A percentile compares a stretch with the other conserved stretches of the same genome.
phyloP scores from a whole-genome alignment of 169 alveolate species.

The Perkinsus marinus region DNA sequence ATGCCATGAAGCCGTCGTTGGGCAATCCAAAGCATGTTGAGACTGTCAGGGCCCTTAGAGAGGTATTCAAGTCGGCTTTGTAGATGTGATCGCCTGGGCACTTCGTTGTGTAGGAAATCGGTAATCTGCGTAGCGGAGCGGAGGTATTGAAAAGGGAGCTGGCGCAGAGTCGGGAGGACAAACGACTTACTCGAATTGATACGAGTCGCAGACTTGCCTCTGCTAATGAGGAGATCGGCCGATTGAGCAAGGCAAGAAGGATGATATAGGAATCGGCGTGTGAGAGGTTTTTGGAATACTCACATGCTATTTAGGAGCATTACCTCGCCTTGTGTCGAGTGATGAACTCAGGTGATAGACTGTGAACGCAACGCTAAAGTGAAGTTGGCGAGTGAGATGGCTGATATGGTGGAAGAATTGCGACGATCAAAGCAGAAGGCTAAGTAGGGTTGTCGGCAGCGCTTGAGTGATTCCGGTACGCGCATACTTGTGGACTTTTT shows the following conservation, averaged over 20 bases:
- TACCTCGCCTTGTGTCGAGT: too few relatives aligned
- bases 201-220: neutral
- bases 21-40: neutral
- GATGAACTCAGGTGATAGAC: neutral
- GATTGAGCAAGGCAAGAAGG: neutral
- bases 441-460: neutral
- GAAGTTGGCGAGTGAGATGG: neutral
- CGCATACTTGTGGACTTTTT: neutral
- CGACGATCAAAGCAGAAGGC: neutral
- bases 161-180: neutral
- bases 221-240: neutral
- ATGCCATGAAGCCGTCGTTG: neutral
- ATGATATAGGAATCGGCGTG: neutral
- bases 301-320: too few relatives aligned
- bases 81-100: neutral
- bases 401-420: neutral
- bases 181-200: neutral
- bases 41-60: neutral
- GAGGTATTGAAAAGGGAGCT: neutral
- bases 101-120: neutral
- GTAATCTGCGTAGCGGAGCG: neutral
- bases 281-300: too few relatives aligned
- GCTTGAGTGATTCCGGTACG: neutral
- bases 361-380: neutral
- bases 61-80: neutral